Base-by-base conservation (phyloP, 129 eudicot species). In the Heracleum sosnowskyi region DNA sequence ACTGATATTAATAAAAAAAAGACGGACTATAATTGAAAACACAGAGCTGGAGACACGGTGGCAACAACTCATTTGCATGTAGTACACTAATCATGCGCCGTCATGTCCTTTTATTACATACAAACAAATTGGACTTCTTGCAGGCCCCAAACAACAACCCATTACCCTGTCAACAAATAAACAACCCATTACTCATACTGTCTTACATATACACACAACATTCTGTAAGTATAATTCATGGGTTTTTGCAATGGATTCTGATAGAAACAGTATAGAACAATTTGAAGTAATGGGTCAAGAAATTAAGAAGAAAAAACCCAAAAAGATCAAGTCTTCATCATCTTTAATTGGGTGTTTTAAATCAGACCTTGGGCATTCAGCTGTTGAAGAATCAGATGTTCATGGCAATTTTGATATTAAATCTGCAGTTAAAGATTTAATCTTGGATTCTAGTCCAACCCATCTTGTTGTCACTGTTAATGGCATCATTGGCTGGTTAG, bases 401-500 rank as follows among this genome's bases (percentile, higher is more conserved):
- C 80, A 81, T 57, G 90, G 92, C 53, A 84, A 86, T 80, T 77
- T 87, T 60, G 91, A 93, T 64, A 85, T 90, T 82, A 82, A 79
- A 49, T 83, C 96, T 60, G 89, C 84, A 73, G 51, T 55, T 69
- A 55, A n/a, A 40, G 46, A 77, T 10, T 83, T 28, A 15, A 55
- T 28, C 45, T 57, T n/a, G 66, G 76, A 75, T 45, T 83, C 36
- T 29, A 12, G 46, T 31, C 95, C 95, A 29, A 76, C 84, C 40
- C 98, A 93, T 79, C 84, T 94, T 11, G 83, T 94, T 63, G 86
- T 94, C 70, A 91, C 86, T 89, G 96, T 94, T 42, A 91, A 94
- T 64, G 98, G 98, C 10, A 83, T 94, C 66, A 83, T 94, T 77
- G 98, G 98, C 73, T 90, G 98, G 98, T 93, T 68, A n/a, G 85